Evolutionary conservation across 345 rosid genomes (phyloP).

Genomic region (Populus deltoides): DNA sequence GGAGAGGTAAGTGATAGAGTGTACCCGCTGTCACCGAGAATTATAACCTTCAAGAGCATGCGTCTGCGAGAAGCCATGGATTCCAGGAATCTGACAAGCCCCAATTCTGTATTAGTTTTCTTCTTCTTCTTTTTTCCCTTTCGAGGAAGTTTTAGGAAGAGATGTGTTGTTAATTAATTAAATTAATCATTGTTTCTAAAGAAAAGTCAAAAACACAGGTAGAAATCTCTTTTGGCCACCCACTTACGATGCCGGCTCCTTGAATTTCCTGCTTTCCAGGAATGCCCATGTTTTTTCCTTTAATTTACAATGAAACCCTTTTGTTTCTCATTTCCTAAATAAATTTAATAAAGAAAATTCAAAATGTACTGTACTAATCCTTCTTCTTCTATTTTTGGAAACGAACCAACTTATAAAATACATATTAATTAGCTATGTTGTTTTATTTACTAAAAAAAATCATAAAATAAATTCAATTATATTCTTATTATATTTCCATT

Average conservation of each 20-base stretch:
- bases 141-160: not conserved
- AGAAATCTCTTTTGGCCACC: not conserved
- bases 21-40: conserved; percentile 89
- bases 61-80: conserved; percentile 77
- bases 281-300: not conserved
- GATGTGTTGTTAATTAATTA: not conserved
- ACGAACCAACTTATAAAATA: no score
- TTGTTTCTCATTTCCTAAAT: no score
- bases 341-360: no score
- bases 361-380: no score
- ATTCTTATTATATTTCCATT: no score
- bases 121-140: not conserved
- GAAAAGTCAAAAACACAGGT: not conserved
- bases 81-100: not conserved
- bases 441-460: no score
- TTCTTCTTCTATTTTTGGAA: no score
- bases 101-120: not conserved
- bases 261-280: not conserved
- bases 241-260: not conserved
- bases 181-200: not conserved
- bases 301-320: no score
- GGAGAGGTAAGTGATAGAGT: not conserved
- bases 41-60: conserved; percentile 77
- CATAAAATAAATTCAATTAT: no score
- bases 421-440: no score